phyloP scores from a whole-genome alignment of 805 yeast genomes.

The Saccharomycopsis olivae region DNA sequence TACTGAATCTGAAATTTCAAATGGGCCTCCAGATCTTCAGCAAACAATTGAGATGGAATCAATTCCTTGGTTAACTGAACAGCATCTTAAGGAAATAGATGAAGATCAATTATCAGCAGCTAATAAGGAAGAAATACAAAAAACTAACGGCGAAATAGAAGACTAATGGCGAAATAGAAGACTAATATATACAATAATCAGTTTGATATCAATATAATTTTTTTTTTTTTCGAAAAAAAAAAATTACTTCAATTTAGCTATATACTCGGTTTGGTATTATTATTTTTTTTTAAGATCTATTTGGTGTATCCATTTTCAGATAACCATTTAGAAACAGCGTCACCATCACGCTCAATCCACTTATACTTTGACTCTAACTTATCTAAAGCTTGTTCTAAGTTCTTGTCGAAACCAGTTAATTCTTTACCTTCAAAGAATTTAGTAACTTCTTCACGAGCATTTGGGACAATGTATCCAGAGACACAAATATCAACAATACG shows the following conservation, averaged over 20 bases:
- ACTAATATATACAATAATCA: too few species aligned
- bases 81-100: slow-evolving; percentile 10
- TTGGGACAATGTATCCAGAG: slow-evolving; percentile 47
- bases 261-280: too few species aligned
- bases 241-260: too few species aligned
- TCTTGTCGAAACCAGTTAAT: slow-evolving; percentile 55
- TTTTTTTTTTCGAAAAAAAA: too few species aligned
- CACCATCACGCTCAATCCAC: slow-evolving; percentile 50
- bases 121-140: too few species aligned
- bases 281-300: too few species aligned
- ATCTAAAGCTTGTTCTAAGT: slow-evolving; percentile 57
- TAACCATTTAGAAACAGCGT: slow-evolving; percentile 40
- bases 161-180: too few species aligned
- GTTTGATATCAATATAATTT: too few species aligned
- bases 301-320: slow-evolving; percentile 23
- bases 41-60: slow-evolving; percentile 15
- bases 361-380: slow-evolving; percentile 42
- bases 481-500: slow-evolving; percentile 56
- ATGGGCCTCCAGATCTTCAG: neutral
- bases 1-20: neutral
- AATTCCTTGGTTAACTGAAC: slow-evolving; percentile 15
- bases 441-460: slow-evolving; percentile 40
- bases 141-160: too few species aligned
- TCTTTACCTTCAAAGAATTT: slow-evolving; percentile 41
- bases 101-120: slow-evolving; percentile 3